Percentiles rank a stretch among this genome's conserved stretches.
These are phyloP conservation scores for Marasmius fiardii DNA, from an alignment of 1,284 basidiomycete species.

Conservation along the genomic window DNA sequence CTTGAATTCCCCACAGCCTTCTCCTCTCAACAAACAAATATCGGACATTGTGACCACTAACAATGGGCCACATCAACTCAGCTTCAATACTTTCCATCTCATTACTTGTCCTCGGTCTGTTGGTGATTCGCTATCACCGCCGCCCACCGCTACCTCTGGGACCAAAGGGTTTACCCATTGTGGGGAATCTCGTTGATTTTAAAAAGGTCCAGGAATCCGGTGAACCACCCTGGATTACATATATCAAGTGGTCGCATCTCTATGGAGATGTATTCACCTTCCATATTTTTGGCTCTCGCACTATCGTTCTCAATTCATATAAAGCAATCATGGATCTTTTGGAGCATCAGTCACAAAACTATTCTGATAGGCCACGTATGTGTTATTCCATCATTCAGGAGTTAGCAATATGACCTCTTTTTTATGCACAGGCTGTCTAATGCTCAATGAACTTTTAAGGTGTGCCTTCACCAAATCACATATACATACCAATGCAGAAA, in stretches of 20 bases:
- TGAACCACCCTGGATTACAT: constrained; percentile 4
- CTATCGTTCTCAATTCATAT: constrained; percentile 21
- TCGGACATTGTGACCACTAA: too few relatives aligned
- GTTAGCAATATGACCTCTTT: neutral
- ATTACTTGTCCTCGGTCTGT: neutral
- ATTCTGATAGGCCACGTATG: constrained; percentile 19
- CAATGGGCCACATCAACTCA: too few relatives aligned
- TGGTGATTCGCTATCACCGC: neutral
- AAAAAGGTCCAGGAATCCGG: neutral
- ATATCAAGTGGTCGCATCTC: constrained; percentile 2
- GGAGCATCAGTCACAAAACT: constrained; percentile 19
- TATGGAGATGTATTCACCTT: too few relatives aligned
- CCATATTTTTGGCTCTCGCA: constrained; percentile 11
- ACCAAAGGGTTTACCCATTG: constrained; percentile 8
- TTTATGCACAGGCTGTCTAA: constrained; percentile 4
- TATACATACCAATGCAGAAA: neutral
- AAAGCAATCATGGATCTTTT: constrained; percentile 21
- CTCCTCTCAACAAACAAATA: too few relatives aligned
- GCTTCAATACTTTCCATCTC: too few relatives aligned
- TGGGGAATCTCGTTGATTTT: constrained; percentile 6
- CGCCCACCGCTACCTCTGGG: constrained; percentile 4
- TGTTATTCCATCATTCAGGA: neutral
- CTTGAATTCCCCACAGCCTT: too few relatives aligned
- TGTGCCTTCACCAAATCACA: neutral
- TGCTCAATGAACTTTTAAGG: constrained; percentile 27